Conservation (phyloP, 1,284 basidiomycete species). For the Kwoniella shivajii region DNA sequence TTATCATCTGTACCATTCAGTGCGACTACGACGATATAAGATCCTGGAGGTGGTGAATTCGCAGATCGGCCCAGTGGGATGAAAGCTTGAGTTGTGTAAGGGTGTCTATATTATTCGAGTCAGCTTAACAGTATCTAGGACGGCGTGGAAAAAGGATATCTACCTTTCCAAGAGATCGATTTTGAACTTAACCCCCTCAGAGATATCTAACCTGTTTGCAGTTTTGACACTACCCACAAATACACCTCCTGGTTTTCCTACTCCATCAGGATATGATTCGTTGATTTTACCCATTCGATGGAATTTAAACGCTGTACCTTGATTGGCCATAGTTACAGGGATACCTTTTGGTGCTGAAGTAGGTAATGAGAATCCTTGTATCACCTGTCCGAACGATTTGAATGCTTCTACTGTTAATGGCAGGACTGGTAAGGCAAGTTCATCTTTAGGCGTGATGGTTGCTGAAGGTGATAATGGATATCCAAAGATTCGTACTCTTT, state of each 20-base stretch:
- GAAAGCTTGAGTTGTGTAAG: conserved; percentile 69
- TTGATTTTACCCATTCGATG: conserved; percentile 75
- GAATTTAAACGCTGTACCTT: conserved; percentile 84
- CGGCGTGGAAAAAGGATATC: neutral
- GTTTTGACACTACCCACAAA: conserved; percentile 70
- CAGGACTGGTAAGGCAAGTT: conserved; percentile 57
- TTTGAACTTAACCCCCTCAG: conserved; percentile 58
- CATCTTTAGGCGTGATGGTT: neutral
- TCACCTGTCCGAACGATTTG: conserved; percentile 78
- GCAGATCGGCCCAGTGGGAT: conserved; percentile 71
- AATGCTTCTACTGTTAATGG: conserved; percentile 83
- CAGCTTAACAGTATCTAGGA: neutral
- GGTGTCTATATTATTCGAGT: conserved; percentile 25
- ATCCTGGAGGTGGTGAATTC: conserved; percentile 56
- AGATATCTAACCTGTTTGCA: conserved; percentile 57
- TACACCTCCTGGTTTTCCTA: conserved; percentile 55
- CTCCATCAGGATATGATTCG: conserved; percentile 64
- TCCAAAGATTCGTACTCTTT: conserved; percentile 83
- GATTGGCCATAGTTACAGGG: conserved; percentile 76
- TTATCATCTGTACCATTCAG: conserved; percentile 69
- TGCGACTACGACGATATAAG: conserved; percentile 81
- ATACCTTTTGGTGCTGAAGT: conserved; percentile 57
- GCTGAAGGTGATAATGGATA: conserved; percentile 52
- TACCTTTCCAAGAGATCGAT: conserved; percentile 48
- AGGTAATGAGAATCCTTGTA: conserved; percentile 65